These are phyloP conservation scores for Neolentinus lepideus DNA, from an alignment of 1,284 basidiomycete species.

Conservation along the genomic window DNA sequence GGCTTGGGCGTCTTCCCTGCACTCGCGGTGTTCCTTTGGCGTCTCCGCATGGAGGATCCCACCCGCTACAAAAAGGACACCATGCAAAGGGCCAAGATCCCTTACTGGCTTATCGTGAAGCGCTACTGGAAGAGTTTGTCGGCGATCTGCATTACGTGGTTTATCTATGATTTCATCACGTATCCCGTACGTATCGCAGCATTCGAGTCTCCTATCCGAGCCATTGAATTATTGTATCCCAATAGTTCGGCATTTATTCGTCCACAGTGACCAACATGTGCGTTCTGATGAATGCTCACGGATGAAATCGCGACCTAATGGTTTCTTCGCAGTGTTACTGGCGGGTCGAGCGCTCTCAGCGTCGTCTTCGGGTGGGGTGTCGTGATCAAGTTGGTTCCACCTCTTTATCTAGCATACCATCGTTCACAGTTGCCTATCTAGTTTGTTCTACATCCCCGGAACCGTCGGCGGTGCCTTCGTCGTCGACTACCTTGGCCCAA, in stretches of 20 bases:
- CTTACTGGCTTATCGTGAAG: constrained; percentile 74
- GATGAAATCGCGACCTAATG: not conserved
- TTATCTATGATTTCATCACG: constrained; percentile 80
- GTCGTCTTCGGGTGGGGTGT: constrained; percentile 73
- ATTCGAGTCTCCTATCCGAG: not conserved
- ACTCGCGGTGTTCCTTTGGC: constrained; percentile 78
- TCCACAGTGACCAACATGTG: constrained; percentile 70
- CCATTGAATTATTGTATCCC: constrained; percentile 1
- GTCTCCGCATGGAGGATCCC: constrained; percentile 80
- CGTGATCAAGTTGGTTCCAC: constrained; percentile 57
- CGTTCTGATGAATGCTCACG: constrained; percentile 9
- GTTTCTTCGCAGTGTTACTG: constrained; percentile 45
- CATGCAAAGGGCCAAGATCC: constrained; percentile 70
- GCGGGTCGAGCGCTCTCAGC: constrained; percentile 37
- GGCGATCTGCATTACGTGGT: constrained; percentile 66
- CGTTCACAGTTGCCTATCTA: constrained; percentile 16
- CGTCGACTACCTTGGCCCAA: constrained; percentile 70
- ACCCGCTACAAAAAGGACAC: constrained; percentile 62
- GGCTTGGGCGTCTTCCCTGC: constrained; percentile 87
- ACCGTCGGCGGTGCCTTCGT: constrained; percentile 74
- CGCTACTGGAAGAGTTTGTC: constrained; percentile 71
- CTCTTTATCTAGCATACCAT: constrained; percentile 1
- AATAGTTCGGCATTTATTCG: constrained; percentile 78
- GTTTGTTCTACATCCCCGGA: constrained; percentile 76
- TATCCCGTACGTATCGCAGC: constrained; percentile 26